Base-by-base conservation (phyloP, 2,329 filamentous ascomycete genomes). In the Tolypocladium tundrense region DNA sequence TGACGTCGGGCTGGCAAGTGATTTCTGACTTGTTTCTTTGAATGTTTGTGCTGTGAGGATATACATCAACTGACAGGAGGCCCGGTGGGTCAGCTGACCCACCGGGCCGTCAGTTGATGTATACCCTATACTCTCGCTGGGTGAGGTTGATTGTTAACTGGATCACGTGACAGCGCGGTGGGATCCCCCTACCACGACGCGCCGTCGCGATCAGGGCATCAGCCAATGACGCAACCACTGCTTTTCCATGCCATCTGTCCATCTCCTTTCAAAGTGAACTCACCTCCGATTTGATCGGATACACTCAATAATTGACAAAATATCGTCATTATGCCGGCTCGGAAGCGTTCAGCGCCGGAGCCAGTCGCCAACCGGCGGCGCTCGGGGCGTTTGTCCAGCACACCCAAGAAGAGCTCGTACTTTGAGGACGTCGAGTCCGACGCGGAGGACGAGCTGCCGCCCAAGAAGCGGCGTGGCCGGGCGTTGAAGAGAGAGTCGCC, bases 361-460 rank as follows among this genome's bases (percentile, higher is more conserved):
- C 40, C 64, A 6, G 64, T 65, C 27, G 66, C 70, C 57, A 61
- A 69, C 16, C 75, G 77, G 21, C 74, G 78, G n/a, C 73, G 76
- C 55, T 83, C 81, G 7, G 65, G 71, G 27, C 79, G 80, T 51
- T 65, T 78, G 42, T 74, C 73, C 21, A 75, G 70, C 65, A 74
- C 73, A 33, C 70, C 73, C 24, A 70, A 74, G 62, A 82, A 75
- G 70, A 83, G 79, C 69, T 70, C 68, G 21, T 83, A 83, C 65
- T 82, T 82, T 64, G 79, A 81, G 35, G 58, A 54, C 48, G 16
- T 3, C n/a, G 48, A 52, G 19, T 9, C 52, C 0, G 58, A 54
- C 33, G 53, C 8, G 2, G 59, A 60, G 1, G 59, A 58, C 1
- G 58, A 52, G n/a, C 21, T 60, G 14, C 65, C 62, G 16, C 62